These are phyloP conservation scores for Pichia sp. DNA, from an alignment of 1,139 yeast genomes.

Conservation along the genomic window DNA sequence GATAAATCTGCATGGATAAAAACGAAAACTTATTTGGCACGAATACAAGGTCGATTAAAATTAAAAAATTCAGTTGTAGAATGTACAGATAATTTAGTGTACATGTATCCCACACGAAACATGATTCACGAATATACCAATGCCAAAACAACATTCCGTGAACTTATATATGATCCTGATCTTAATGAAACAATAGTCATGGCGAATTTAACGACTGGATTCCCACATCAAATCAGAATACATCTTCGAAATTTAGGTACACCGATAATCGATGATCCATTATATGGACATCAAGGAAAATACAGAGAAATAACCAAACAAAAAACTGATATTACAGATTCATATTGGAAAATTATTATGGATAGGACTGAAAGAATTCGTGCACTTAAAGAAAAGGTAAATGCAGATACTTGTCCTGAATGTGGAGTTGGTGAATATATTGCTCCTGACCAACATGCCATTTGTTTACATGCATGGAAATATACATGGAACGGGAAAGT, in stretches of 20 bases:
- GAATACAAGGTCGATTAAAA: conserved; percentile 50
- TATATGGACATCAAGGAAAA: conserved; percentile 35
- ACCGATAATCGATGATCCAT: conserved; percentile 61
- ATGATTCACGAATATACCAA: conserved; percentile 21
- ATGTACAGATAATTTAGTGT: conserved; percentile 19
- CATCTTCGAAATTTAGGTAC: conserved; percentile 58
- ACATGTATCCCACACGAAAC: conserved; percentile 17
- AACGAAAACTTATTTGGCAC: conserved; percentile 47
- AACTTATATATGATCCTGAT: conserved; percentile 29
- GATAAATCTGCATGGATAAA: conserved; percentile 34
- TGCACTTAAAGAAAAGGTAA: conserved; percentile 7
- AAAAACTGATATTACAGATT: conserved; percentile 8
- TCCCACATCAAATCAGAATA: conserved; percentile 73
- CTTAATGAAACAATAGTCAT: conserved; percentile 46
- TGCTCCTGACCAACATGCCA: conserved; percentile 35
- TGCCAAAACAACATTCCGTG: conserved; percentile 37
- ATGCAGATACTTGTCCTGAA: conserved; percentile 32
- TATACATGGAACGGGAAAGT: conserved; percentile 28
- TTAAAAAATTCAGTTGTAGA: too few species aligned
- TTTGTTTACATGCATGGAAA: conserved; percentile 51
- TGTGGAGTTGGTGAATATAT: conserved; percentile 41
- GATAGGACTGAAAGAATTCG: conserved; percentile 7
- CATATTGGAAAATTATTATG: conserved; percentile 15
- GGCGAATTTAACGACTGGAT: conserved; percentile 63
- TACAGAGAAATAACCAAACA: conserved; percentile 11